Percentiles rank a stretch among this genome's conserved stretches.
phyloP scores from a whole-genome alignment of 2,329 filamentous ascomycete species.

The Tolypocladium pustulatum region DNA sequence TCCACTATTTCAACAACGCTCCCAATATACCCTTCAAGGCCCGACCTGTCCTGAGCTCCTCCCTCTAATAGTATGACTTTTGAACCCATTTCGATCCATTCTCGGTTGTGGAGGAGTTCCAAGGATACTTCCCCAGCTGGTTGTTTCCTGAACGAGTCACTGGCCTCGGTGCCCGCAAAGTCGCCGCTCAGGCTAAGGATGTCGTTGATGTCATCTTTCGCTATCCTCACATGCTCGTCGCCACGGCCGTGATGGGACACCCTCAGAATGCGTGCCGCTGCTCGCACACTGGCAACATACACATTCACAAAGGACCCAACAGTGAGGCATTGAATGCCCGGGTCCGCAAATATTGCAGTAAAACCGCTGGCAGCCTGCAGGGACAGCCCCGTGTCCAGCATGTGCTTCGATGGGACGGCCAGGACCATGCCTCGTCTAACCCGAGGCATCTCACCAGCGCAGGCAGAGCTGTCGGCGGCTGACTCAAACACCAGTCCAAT shows the following conservation, averaged over 20 bases:
- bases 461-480: background rate
- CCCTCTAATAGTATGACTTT: constrained; percentile 63
- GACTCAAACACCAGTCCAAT: constrained; percentile 62
- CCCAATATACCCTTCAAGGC: constrained; percentile 64
- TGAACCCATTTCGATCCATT: constrained; percentile 65
- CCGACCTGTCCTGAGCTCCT: constrained; percentile 54
- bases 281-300: constrained; percentile 79
- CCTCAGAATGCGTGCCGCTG: constrained; percentile 63
- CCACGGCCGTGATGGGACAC: constrained; percentile 25
- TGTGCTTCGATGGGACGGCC: constrained; percentile 48
- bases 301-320: constrained; percentile 65
- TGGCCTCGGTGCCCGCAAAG: constrained; percentile 22
- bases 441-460: constrained; percentile 21
- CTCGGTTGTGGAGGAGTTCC: constrained; percentile 56
- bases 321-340: constrained; percentile 51
- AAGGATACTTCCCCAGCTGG: constrained; percentile 45
- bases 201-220: constrained; percentile 35
- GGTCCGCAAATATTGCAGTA: constrained; percentile 58
- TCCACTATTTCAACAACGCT: constrained; percentile 52
- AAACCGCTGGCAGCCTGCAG: constrained; percentile 58
- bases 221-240: constrained; percentile 13
- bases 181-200: constrained; percentile 48
- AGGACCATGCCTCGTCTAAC: constrained; percentile 79
- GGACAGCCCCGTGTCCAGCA: constrained; percentile 43
- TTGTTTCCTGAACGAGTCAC: constrained; percentile 9